phyloP scores from a whole-genome alignment of 441 rosid genomes.

The Gossypium laxum region DNA sequence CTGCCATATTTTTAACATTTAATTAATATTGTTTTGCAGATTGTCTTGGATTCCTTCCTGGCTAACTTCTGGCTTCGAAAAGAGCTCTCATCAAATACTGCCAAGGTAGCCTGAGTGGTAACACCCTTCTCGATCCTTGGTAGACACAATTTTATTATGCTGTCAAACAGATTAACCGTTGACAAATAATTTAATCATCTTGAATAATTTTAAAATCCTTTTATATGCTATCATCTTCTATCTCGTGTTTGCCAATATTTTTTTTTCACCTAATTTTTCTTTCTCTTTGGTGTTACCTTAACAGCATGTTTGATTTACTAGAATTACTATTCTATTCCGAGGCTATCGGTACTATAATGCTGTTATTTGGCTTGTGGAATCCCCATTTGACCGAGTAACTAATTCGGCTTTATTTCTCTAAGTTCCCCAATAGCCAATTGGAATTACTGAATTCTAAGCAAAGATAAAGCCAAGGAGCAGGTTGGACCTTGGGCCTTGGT shows the following conservation, averaged over 20 bases:
- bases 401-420: background rate
- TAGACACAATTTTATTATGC: background rate
- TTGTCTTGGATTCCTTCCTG: slow-evolving; percentile 66
- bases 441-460: background rate
- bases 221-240: background rate
- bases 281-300: background rate
- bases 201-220: background rate
- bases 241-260: background rate
- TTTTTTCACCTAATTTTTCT: background rate
- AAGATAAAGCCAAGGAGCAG: background rate
- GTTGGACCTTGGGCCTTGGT: background rate
- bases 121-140: background rate
- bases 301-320: background rate
- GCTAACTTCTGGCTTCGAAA: slow-evolving; percentile 55
- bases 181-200: background rate
- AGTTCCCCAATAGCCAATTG: background rate
- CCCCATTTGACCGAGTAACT: background rate
- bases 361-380: background rate
- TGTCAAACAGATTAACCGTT: background rate
- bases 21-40: slow-evolving; percentile 28
- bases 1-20: slow-evolving; percentile 7
- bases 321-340: background rate
- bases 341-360: background rate
- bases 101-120: slow-evolving; percentile 38
- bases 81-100: slow-evolving; percentile 27